phyloP scores from a whole-genome alignment of 1,284 basidiomycete genomes.

The Sporisorium iseilematis-ciliati region DNA sequence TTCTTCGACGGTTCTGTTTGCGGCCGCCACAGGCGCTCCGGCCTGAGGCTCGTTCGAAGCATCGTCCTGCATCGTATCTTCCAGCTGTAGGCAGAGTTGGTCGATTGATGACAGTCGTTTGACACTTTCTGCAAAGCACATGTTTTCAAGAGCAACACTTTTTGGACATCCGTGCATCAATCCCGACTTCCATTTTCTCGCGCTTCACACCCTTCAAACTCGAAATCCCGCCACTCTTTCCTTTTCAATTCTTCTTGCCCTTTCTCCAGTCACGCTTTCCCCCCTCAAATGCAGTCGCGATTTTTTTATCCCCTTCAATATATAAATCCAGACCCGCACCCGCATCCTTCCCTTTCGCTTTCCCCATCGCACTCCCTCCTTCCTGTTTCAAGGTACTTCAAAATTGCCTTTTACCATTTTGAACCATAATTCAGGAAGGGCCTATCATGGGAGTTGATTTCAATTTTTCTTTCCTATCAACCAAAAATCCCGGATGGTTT shows the following conservation, averaged over 20 bases:
- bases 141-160: constrained; percentile 7
- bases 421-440: constrained; percentile 59
- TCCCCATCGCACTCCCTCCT: constrained; percentile 49
- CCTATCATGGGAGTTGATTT: constrained; percentile 48
- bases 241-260: background rate
- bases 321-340: constrained; percentile 11
- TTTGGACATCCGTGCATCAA: constrained; percentile 7
- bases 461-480: constrained; percentile 49
- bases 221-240: constrained; percentile 9
- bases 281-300: constrained; percentile 6
- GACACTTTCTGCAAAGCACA: background rate
- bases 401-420: constrained; percentile 63
- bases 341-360: background rate
- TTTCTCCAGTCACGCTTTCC: no score
- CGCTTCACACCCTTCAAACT: constrained; percentile 29
- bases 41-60: background rate
- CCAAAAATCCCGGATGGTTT: constrained; percentile 23
- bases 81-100: background rate
- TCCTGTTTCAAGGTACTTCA: constrained; percentile 58
- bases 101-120: background rate
- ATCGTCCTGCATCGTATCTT: constrained; percentile 6
- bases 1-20: background rate
- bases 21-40: background rate
- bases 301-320: constrained; percentile 17
- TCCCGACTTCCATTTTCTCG: no score